Conservation (phyloP, 352 stramenopile genomes). For the Phytophthora foliorum region DNA sequence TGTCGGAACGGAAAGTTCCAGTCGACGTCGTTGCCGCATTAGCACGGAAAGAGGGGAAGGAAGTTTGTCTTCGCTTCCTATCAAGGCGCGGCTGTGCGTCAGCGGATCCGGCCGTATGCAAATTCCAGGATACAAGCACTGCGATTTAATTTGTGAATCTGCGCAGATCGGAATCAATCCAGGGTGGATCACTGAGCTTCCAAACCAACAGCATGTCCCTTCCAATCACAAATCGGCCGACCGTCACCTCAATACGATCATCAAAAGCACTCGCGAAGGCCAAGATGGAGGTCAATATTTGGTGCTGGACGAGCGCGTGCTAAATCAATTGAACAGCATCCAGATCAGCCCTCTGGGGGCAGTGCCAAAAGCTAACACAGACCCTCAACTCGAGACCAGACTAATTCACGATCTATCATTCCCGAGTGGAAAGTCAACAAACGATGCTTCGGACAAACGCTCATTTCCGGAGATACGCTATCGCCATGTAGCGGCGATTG, state of each 20-base stretch:
- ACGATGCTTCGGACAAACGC: neutral
- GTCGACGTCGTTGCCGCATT: no score
- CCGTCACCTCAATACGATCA: no score
- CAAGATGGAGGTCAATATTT: slow-evolving; percentile 6
- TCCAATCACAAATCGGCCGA: slow-evolving; percentile 4
- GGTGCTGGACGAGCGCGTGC: neutral
- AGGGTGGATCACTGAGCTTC: neutral
- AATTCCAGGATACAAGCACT: neutral
- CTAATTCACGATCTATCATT: no score
- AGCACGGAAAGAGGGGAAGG: no score
- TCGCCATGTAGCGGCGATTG: neutral
- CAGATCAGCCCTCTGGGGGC: neutral
- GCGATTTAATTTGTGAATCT: neutral
- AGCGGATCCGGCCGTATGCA: neutral
- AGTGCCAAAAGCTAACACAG: neutral
- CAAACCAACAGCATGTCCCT: neutral
- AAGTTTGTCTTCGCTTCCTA: neutral
- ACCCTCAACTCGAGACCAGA: no score
- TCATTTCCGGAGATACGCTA: neutral
- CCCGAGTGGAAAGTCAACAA: no score
- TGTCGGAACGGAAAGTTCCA: no score
- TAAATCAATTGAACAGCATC: neutral
- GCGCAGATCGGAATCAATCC: neutral
- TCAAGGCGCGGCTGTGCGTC: neutral
- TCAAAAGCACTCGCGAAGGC: neutral